These are phyloP conservation scores for Suillus ampliporus DNA, from an alignment of 768 basidiomycete species.

Conservation along the genomic window DNA sequence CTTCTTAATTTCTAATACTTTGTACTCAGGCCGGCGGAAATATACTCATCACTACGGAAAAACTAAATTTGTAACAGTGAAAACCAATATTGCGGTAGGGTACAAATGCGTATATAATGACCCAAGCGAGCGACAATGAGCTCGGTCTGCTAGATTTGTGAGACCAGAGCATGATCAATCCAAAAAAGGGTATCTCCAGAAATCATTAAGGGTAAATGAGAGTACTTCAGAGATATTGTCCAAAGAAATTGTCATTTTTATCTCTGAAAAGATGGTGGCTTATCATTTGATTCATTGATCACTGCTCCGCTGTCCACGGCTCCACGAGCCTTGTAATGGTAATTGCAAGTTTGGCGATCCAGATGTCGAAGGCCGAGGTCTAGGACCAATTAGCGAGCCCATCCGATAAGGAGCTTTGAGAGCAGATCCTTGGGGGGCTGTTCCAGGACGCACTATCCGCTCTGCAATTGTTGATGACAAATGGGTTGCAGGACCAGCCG, in stretches of 20 bases:
- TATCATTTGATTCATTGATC: not conserved
- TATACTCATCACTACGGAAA: not conserved
- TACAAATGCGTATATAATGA: constrained; percentile 13
- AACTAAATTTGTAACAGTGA: not conserved
- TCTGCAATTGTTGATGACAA: not conserved
- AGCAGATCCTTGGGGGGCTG: constrained; percentile 9
- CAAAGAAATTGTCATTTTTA: constrained; percentile 24
- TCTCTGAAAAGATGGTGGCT: not conserved
- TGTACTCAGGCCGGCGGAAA: constrained; percentile 1
- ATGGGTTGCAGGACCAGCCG: constrained; percentile 2
- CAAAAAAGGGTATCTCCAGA: constrained; percentile 1
- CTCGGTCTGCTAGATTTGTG: not conserved
- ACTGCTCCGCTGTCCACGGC: constrained; percentile 20
- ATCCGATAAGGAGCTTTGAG: constrained; percentile 17
- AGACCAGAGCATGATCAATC: constrained; percentile 4
- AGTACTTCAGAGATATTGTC: constrained; percentile 13
- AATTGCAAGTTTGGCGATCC: constrained; percentile 32
- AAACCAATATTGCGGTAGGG: constrained; percentile 9
- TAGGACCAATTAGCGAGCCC: constrained; percentile 34
- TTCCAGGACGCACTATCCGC: constrained; percentile 13
- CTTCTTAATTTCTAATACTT: not conserved
- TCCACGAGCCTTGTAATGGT: constrained; percentile 39
- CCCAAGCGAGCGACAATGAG: constrained; percentile 6
- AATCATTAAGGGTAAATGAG: not conserved
- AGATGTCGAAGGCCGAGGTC: constrained; percentile 29